Evolutionary conservation across 2,329 filamentous ascomycete genomes (phyloP).

Genomic region (Aspergillus tubingensis): DNA sequence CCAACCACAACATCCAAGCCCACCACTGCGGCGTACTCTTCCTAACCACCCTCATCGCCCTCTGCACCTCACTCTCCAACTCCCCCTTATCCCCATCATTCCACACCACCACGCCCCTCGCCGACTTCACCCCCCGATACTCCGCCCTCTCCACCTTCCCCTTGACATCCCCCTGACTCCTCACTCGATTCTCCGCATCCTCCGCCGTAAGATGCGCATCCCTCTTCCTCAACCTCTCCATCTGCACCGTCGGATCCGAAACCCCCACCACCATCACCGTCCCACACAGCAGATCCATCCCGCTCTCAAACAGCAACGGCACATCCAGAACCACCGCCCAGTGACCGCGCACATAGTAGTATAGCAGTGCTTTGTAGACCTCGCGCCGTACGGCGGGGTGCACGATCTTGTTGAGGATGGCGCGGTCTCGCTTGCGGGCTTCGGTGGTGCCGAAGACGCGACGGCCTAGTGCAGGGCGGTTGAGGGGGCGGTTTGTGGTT

Average conservation of each 20-base stretch:
- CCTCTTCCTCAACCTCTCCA: slow-evolving; percentile 71
- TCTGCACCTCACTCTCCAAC: slow-evolving; percentile 66
- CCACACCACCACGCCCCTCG: slow-evolving; percentile 78
- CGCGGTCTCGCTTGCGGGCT: slow-evolving; percentile 69
- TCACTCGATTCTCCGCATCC: slow-evolving; percentile 83
- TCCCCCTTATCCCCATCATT: slow-evolving; percentile 78
- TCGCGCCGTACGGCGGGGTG: slow-evolving; percentile 85
- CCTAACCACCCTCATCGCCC: slow-evolving; percentile 65
- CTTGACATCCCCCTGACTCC: slow-evolving; percentile 81
- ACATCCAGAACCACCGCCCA: slow-evolving; percentile 94
- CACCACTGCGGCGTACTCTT: slow-evolving; percentile 75
- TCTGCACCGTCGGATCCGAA: slow-evolving; percentile 75
- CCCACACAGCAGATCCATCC: slow-evolving; percentile 82
- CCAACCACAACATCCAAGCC: slow-evolving; percentile 68
- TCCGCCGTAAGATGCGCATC: slow-evolving; percentile 78
- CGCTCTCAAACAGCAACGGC: slow-evolving; percentile 85
- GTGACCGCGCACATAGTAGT: slow-evolving; percentile 70
- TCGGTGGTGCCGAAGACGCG: slow-evolving; percentile 81
- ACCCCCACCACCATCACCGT: slow-evolving; percentile 86
- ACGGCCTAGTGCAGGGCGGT: slow-evolving; percentile 79
- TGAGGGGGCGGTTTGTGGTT: slow-evolving; percentile 59
- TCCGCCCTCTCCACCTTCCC: slow-evolving; percentile 78
- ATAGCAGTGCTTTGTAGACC: slow-evolving; percentile 75
- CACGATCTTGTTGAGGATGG: slow-evolving; percentile 82
- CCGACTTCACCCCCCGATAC: slow-evolving; percentile 53